Conservation (phyloP, 306 rosid species). For the Quercus rubra region DNA sequence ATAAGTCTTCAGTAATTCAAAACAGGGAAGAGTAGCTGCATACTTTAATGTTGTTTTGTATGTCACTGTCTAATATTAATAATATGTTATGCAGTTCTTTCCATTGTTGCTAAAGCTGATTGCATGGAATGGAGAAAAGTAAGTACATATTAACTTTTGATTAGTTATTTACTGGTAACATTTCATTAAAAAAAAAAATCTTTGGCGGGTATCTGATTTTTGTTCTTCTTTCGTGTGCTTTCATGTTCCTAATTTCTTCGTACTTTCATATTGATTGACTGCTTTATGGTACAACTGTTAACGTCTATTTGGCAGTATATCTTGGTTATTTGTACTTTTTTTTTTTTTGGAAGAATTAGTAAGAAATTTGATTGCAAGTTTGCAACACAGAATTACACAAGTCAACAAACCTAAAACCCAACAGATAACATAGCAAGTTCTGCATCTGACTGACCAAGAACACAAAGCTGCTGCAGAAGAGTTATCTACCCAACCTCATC, state of each 20-base stretch:
- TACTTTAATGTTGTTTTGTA: not conserved
- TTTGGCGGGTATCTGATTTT: not conserved
- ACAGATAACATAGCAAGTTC: too few species aligned
- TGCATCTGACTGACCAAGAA: too few species aligned
- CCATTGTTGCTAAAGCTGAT: constrained; percentile 90
- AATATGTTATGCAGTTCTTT: constrained; percentile 67
- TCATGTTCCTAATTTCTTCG: not conserved
- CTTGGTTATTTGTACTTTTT: not conserved
- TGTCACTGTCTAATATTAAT: constrained; percentile 22
- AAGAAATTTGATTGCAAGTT: not conserved
- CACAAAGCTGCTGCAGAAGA: too few species aligned
- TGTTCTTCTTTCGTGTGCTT: too few species aligned
- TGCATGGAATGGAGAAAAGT: constrained; percentile 94
- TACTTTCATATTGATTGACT: not conserved
- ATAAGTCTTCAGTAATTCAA: constrained; percentile 3
- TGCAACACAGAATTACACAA: too few species aligned
- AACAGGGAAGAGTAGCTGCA: not conserved
- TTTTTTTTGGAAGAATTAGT: too few species aligned
- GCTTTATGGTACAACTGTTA: not conserved
- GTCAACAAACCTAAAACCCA: too few species aligned
- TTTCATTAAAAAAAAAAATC: not conserved
- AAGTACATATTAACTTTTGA: constrained; percentile 7
- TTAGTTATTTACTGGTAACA: not conserved
- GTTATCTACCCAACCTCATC: too few species aligned
- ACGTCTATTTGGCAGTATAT: not conserved